A percentile compares a stretch with the other conserved stretches of the same genome.
phyloP scores from a whole-genome alignment of 1,139 yeast species.

The Sugiyamaella novakii region DNA sequence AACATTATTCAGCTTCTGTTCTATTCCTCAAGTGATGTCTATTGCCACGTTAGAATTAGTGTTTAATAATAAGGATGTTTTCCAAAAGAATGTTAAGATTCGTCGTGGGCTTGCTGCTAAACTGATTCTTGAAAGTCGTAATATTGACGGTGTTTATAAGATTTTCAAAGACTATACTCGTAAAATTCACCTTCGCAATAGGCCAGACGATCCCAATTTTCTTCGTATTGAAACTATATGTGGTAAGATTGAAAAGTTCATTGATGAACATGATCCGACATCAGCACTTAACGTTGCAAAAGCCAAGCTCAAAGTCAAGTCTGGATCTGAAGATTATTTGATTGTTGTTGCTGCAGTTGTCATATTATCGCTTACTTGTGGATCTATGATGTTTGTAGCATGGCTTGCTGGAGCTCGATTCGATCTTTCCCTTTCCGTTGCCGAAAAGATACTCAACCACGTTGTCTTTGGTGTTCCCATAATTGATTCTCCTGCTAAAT shows the following conservation, averaged over 20 bases:
- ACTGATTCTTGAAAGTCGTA: slow-evolving; percentile 71
- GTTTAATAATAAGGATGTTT: slow-evolving; percentile 75
- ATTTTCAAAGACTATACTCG: slow-evolving; percentile 76
- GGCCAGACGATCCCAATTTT: slow-evolving; percentile 85
- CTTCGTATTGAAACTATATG: slow-evolving; percentile 79
- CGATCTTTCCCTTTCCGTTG: slow-evolving; percentile 29
- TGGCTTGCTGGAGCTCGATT: slow-evolving; percentile 37
- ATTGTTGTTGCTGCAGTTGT: slow-evolving; percentile 32
- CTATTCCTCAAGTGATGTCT: slow-evolving; percentile 99
- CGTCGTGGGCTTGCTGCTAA: slow-evolving; percentile 89
- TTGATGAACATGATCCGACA: slow-evolving; percentile 52
- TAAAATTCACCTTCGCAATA: slow-evolving; percentile 74
- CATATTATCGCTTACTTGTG: slow-evolving; percentile 29
- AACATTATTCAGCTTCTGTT: slow-evolving; percentile 85
- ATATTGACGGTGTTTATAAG: slow-evolving; percentile 71
- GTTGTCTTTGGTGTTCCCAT: slow-evolving; percentile 7
- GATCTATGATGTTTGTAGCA: slow-evolving; percentile 35
- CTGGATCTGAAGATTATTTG: slow-evolving; percentile 24
- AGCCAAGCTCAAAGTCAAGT: slow-evolving; percentile 23
- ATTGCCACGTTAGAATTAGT: slow-evolving; percentile 88
- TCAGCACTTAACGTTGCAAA: slow-evolving; percentile 24
- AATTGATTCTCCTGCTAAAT: background rate
- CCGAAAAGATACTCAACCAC: slow-evolving; percentile 21
- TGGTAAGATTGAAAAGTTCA: slow-evolving; percentile 83
- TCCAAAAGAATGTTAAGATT: slow-evolving; percentile 76